Base-by-base conservation (phyloP, 139 green algal species). In the Picochlorum sp. region DNA sequence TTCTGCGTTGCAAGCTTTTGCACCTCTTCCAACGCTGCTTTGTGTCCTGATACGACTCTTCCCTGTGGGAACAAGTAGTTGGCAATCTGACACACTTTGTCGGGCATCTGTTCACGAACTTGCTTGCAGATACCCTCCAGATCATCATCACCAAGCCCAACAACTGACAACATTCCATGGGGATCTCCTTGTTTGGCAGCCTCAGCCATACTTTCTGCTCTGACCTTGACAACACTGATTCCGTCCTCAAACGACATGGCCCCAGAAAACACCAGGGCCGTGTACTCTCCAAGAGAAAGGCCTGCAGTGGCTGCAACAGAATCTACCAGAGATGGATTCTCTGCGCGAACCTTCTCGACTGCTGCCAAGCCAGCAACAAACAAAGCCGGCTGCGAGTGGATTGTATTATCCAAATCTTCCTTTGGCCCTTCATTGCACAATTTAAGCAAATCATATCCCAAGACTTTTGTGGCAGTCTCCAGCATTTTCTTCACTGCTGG, bases 31-130 rank as follows among this genome's bases (percentile, higher is more conserved):
- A 97, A 73, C 4, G 77, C 76, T 3, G 76, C 72, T 18, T 68
- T 75, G 69, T 96, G 86, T 20, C 90, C 70, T 2, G 81, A 90
- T 9, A 95, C 71, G 11, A 95, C 86, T 20, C 87, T 75, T 13
- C 87, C 87, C 77, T 90, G 77, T 6, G 91, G 90, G 75, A 96
- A 97, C 6, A 97, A 79, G 61, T 79, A 88, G 86, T 97, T 97
- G 63, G 90, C 83, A 3, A 94, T 26, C 56, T 86, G 73, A 79
- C 84, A 93, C 10, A 96, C 79, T 20, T 55, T 78, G 52, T 73
- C 81, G 6, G 57, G 28, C 23, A 69, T 67, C 45, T 28, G 37
- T 15, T 61, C 60, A 18, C 60, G 23, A 11, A 69, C 69, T 38
- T 78, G 62, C 6, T 62, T 37, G 64, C 74, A 77, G 18, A 91